Conservation (phyloP, 2,329 filamentous ascomycete genomes). For the Apiospora phragmitis region DNA sequence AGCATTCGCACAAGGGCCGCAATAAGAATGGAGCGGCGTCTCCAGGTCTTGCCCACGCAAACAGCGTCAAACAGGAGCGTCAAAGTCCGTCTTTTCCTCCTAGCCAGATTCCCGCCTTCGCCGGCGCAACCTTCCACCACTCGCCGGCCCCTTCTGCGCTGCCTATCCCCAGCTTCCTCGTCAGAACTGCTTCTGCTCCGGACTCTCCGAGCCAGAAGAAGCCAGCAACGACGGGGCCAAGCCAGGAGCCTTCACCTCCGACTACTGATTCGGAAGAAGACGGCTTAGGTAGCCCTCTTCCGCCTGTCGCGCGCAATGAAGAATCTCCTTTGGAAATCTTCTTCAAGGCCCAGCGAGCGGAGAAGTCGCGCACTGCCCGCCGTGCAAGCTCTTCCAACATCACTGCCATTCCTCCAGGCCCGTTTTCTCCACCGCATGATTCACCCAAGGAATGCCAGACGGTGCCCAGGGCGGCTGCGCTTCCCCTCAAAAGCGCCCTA, state of each 20-base stretch:
- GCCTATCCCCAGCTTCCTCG: slow-evolving; percentile 82
- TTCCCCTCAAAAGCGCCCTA: slow-evolving; percentile 27
- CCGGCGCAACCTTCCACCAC: slow-evolving; percentile 91
- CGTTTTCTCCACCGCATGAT: slow-evolving; percentile 53
- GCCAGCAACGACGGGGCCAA: slow-evolving; percentile 36
- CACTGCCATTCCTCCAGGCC: slow-evolving; percentile 35
- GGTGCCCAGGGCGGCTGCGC: slow-evolving; percentile 34
- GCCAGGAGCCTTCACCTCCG: slow-evolving; percentile 51
- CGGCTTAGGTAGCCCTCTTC: slow-evolving; percentile 44
- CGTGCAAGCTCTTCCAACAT: slow-evolving; percentile 52
- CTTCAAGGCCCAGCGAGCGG: slow-evolving; percentile 83
- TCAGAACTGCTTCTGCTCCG: slow-evolving; percentile 53
- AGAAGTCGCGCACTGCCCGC: slow-evolving; percentile 61
- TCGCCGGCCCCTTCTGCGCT: slow-evolving; percentile 89
- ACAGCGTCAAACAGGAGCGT: slow-evolving; percentile 34
- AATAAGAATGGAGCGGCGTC: slow-evolving; percentile 38
- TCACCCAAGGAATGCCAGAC: slow-evolving; percentile 36
- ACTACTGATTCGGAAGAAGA: slow-evolving; percentile 52
- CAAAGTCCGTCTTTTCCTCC: slow-evolving; percentile 48
- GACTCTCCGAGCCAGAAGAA: slow-evolving; percentile 53
- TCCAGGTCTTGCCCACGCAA: slow-evolving; percentile 35
- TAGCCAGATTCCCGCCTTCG: slow-evolving; percentile 66
- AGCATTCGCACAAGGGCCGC: slow-evolving; percentile 27
- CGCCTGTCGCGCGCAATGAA: slow-evolving; percentile 34
- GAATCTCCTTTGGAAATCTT: slow-evolving; percentile 86